Base-by-base conservation (phyloP, 1,284 basidiomycete species). In the Ganoderma sinense region DNA sequence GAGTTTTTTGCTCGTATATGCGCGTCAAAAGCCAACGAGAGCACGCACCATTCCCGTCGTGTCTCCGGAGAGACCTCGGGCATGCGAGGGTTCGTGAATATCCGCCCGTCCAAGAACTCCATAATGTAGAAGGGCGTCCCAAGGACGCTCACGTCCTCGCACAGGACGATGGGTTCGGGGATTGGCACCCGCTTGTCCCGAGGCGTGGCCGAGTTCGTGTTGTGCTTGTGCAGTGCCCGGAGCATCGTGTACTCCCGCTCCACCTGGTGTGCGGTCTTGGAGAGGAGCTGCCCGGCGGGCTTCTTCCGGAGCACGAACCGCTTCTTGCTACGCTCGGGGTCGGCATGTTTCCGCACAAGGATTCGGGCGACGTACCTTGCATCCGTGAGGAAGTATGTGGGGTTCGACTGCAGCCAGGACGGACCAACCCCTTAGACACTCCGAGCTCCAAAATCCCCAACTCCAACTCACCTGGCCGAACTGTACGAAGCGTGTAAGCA, bases 121-220 rank as follows among this genome's bases (percentile, higher is more conserved):
- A 98, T 98, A 48, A 99, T 87, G 80, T 98, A 99, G 83, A 98
- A 99, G 0, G 94, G 88, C 40, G 96, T 96, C 0, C 97, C 97
- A 23, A 97, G 87, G 29, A 98, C 87, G 2, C 81, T 77, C 39
- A 77, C 82, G 77, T 98, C 94, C 77, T 93, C 90, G 79, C 96
- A 98, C 1, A 98, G 84, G 45, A 91, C 86, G 74, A 93, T 93
- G 0, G 97, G 95, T 75, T 91, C 87, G 0, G 97, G 97, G 1
- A 98, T 91, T 0, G 97, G 97, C 8, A 98, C 91, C 36, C 84
- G 85, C 69, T 84, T 80, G 45, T 84, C 83, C 13, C 83, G 75
- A 31, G 81, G 74, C 0, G 90, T 92, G 5, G 84, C 79, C 10
- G 89, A 82, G 39, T 84, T 83, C 53, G 79, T 84, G 75, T 97